These are phyloP conservation scores for Parietichytrium sp. DNA, from an alignment of 108 stramenopile species.

Conservation along the genomic window DNA sequence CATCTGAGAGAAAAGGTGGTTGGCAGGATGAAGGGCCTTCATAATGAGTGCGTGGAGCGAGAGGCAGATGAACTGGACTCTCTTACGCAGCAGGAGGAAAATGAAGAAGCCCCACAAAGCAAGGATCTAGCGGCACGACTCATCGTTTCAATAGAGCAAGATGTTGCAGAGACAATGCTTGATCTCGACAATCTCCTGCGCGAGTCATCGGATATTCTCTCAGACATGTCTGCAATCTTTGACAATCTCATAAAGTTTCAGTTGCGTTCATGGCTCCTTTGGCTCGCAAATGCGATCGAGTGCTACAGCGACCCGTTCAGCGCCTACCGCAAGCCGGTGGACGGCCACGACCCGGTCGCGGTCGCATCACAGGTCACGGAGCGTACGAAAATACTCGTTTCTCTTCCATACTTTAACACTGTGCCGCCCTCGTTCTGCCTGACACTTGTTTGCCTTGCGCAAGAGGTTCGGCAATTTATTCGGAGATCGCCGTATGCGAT, in stretches of 20 bases:
- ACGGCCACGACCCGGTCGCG: background rate
- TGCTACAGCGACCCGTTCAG: slow-evolving; percentile 8
- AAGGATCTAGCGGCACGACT: slow-evolving; percentile 15
- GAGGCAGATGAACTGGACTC: too few species aligned
- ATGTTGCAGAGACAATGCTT: slow-evolving; percentile 7
- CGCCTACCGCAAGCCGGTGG: background rate
- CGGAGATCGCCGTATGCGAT: slow-evolving; percentile 6
- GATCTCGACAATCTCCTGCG: slow-evolving; percentile 10
- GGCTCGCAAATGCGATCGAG: slow-evolving; percentile 21
- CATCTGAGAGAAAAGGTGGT: background rate
- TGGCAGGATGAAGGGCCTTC: background rate
- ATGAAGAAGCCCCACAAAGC: background rate
- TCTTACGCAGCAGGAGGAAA: too few species aligned
- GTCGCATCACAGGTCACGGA: background rate
- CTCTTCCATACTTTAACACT: background rate
- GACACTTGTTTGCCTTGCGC: background rate
- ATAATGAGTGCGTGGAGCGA: background rate
- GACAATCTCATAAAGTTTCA: slow-evolving; percentile 26
- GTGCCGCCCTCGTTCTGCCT: background rate
- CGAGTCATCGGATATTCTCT: background rate
- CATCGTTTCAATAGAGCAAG: background rate
- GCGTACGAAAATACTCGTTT: background rate
- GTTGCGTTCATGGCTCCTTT: slow-evolving; percentile 18
- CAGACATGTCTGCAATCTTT: slow-evolving; percentile 12
- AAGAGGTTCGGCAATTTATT: background rate